phyloP scores from a whole-genome alignment of 2,329 filamentous ascomycete species.

The Calcarisporium arbuscula region DNA sequence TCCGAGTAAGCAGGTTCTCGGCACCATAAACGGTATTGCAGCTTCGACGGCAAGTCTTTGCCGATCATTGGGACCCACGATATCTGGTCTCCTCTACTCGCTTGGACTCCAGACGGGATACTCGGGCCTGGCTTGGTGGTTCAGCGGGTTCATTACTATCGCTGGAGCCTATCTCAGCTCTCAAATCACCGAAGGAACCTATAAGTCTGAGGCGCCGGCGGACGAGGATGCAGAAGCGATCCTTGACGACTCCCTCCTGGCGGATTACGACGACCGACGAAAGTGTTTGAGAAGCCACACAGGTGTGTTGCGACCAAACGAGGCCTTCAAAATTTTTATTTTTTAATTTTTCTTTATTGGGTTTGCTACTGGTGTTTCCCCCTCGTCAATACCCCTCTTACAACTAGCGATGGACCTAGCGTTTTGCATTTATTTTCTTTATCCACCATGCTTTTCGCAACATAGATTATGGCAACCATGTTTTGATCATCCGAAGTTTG shows the following conservation, averaged over 20 bases:
- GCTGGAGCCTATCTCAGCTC: slow-evolving; percentile 69
- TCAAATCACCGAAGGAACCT: slow-evolving; percentile 61
- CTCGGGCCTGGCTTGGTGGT: slow-evolving; percentile 92
- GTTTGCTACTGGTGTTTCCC: too few species aligned
- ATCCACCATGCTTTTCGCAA: too few species aligned
- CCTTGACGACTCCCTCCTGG: slow-evolving; percentile 23
- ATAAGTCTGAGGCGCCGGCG: slow-evolving; percentile 32
- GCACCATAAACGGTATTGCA: slow-evolving; percentile 87
- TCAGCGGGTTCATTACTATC: slow-evolving; percentile 68
- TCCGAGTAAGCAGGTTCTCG: slow-evolving; percentile 75
- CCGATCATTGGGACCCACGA: slow-evolving; percentile 79
- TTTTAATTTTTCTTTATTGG: too few species aligned
- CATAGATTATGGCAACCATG: too few species aligned
- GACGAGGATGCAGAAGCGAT: slow-evolving; percentile 35
- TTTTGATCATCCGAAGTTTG: too few species aligned
- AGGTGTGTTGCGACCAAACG: too few species aligned
- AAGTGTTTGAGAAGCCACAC: slow-evolving; percentile 17
- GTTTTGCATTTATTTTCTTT: too few species aligned
- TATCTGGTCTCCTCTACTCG: slow-evolving; percentile 81
- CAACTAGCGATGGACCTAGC: too few species aligned
- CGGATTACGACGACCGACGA: slow-evolving; percentile 26
- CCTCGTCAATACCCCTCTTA: slow-evolving; percentile 12
- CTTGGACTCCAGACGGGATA: slow-evolving; percentile 73
- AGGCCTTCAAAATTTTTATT: too few species aligned
- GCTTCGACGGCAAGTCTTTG: slow-evolving; percentile 86